phyloP scores from a whole-genome alignment of 768 basidiomycete species.

The Boletus vermiculosoides region DNA sequence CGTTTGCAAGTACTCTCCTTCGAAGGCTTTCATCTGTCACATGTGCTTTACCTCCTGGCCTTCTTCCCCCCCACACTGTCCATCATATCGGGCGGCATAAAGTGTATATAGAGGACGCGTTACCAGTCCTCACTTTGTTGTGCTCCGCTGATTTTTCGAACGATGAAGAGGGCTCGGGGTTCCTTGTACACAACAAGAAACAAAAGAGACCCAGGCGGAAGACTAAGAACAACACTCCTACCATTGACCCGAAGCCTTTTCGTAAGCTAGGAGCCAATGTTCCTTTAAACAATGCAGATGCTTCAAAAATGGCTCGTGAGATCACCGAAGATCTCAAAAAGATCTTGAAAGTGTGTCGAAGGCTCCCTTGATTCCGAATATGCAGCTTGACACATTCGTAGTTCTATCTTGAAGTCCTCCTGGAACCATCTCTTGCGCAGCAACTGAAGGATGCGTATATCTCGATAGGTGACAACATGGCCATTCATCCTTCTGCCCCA shows the following conservation, averaged over 20 bases:
- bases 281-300: constrained; percentile 28
- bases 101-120: constrained; percentile 23
- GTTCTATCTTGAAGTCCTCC: no score
- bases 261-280: constrained; percentile 26
- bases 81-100: constrained; percentile 20
- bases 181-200: constrained; percentile 11
- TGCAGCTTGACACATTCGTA: constrained; percentile 9
- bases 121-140: no score
- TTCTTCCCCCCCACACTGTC: constrained; percentile 10
- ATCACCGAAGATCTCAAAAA: constrained; percentile 28
- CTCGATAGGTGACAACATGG: no score
- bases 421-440: constrained; percentile 10
- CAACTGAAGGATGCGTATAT: not conserved
- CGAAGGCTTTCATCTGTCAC: constrained; percentile 26
- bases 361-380: not conserved
- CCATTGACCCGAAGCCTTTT: constrained; percentile 32
- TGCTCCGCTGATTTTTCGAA: constrained; percentile 13
- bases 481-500: no score
- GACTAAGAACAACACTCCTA: constrained; percentile 5
- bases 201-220: no score
- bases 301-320: constrained; percentile 1
- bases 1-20: constrained; percentile 24
- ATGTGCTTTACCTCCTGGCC: constrained; percentile 20
- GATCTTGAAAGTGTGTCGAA: constrained; percentile 29
- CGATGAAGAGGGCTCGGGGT: not conserved